Conservation (phyloP, 2,329 filamentous ascomycete species). For the Beauveria bassiana region DNA sequence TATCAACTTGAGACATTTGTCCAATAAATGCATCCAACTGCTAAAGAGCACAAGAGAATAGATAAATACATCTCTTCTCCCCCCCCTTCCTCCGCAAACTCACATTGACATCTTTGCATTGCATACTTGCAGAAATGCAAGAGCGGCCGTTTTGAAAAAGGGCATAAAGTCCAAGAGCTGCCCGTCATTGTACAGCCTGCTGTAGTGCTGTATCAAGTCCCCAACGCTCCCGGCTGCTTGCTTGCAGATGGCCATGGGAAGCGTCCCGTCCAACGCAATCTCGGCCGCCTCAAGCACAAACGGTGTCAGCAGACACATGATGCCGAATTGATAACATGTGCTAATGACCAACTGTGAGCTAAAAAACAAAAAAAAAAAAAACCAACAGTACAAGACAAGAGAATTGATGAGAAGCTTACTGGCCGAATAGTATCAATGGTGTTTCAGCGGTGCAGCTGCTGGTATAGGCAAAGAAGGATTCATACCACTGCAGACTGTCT, state of each 20-base stretch:
- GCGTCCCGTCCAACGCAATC: not conserved
- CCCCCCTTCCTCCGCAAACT: too few species aligned
- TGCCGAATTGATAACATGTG: slow-evolving; percentile 2
- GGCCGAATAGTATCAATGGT: not conserved
- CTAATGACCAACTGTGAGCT: not conserved
- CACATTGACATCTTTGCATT: not conserved
- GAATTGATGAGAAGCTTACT: not conserved
- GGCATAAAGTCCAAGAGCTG: not conserved
- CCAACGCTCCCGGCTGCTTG: not conserved
- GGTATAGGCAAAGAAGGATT: slow-evolving; percentile 3
- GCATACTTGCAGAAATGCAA: not conserved
- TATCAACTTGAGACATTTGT: too few species aligned
- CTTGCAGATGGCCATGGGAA: not conserved
- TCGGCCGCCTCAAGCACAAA: not conserved
- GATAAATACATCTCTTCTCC: not conserved
- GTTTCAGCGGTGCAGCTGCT: not conserved
- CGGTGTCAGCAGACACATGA: slow-evolving; percentile 2
- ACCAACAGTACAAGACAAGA: too few species aligned
- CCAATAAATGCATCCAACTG: not conserved
- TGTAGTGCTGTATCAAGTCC: not conserved
- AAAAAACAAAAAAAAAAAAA: not conserved
- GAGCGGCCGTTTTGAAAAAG: not conserved
- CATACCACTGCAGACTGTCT: not conserved
- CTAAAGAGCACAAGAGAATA: not conserved
- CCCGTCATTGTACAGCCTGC: not conserved